A percentile compares a stretch with the other conserved stretches of the same genome.
phyloP scores from a whole-genome alignment of 2,329 filamentous ascomycete species.

The Colletotrichum noveboracense region DNA sequence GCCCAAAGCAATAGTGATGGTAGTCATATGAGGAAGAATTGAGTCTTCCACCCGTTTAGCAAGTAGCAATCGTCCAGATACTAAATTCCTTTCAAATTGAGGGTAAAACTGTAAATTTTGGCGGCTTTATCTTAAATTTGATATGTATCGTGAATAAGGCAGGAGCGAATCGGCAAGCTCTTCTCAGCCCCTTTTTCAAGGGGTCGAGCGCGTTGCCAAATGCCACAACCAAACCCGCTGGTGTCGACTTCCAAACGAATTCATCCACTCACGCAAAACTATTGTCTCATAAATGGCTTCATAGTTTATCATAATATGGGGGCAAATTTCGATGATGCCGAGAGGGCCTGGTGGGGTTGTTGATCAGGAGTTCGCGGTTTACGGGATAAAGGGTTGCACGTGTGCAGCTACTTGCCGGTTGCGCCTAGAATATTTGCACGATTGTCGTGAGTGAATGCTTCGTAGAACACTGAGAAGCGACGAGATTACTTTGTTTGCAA shows the following conservation, averaged over 20 bases:
- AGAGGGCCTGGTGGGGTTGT: conserved; percentile 22
- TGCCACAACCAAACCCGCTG: conserved; percentile 32
- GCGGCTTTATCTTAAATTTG: accelerated
- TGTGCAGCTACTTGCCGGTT: conserved; percentile 21
- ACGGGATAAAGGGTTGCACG: conserved; percentile 15
- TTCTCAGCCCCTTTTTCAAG: conserved; percentile 25
- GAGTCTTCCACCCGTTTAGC: accelerated
- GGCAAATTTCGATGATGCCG: conserved; percentile 19
- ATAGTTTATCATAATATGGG: conserved; percentile 21
- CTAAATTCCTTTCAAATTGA: neutral
- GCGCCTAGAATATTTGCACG: conserved; percentile 21
- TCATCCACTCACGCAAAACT: conserved; percentile 32
- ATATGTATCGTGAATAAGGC: accelerated
- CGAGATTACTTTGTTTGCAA: accelerated
- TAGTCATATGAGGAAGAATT: accelerated
- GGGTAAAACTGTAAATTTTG: accelerated
- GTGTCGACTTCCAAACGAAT: conserved; percentile 30
- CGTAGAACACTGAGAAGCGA: neutral
- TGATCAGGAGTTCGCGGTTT: conserved; percentile 22
- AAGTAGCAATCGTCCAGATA: accelerated
- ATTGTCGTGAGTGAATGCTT: conserved; percentile 18
- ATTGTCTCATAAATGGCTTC: conserved; percentile 36
- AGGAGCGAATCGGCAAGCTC: neutral
- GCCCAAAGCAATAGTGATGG: accelerated
- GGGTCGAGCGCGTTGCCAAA: conserved; percentile 25